A percentile compares a stretch with the other conserved stretches of the same genome.
These are phyloP conservation scores for Diaporthe velutina DNA, from an alignment of 2,329 filamentous ascomycete genomes.

Conservation along the genomic window DNA sequence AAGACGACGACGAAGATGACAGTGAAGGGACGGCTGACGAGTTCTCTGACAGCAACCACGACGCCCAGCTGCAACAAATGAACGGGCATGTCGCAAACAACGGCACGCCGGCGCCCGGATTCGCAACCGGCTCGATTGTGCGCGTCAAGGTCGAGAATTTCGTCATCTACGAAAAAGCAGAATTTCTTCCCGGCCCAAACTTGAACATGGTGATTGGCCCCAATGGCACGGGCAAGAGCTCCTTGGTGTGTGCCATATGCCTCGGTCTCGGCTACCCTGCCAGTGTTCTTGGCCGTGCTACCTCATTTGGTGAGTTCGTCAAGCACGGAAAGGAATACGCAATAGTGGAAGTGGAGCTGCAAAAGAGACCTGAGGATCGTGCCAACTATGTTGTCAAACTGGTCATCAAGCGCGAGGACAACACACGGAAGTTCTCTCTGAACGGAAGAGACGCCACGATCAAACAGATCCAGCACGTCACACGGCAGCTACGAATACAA, in stretches of 20 bases:
- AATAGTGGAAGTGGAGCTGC: constrained; percentile 90
- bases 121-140: constrained; percentile 86
- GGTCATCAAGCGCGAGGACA: constrained; percentile 84
- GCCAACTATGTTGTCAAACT: constrained; percentile 81
- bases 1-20: constrained; percentile 41
- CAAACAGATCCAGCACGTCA: constrained; percentile 76
- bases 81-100: constrained; percentile 35
- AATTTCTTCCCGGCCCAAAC: constrained; percentile 91
- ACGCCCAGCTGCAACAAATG: constrained; percentile 39
- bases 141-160: constrained; percentile 90
- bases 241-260: constrained; percentile 95
- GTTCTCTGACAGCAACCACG: constrained; percentile 35
- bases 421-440: constrained; percentile 82
- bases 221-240: constrained; percentile 99
- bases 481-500: constrained; percentile 84
- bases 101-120: constrained; percentile 49
- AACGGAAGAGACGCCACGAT: constrained; percentile 74
- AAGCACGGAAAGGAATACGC: constrained; percentile 87
- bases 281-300: constrained; percentile 86
- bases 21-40: constrained; percentile 37
- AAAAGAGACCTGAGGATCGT: constrained; percentile 69
- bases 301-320: constrained; percentile 88
- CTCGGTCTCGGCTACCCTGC: constrained; percentile 89
- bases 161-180: constrained; percentile 92
- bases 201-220: constrained; percentile 99